phyloP scores from a whole-genome alignment of 108 stramenopile species.

The Epipyxis sp. region DNA sequence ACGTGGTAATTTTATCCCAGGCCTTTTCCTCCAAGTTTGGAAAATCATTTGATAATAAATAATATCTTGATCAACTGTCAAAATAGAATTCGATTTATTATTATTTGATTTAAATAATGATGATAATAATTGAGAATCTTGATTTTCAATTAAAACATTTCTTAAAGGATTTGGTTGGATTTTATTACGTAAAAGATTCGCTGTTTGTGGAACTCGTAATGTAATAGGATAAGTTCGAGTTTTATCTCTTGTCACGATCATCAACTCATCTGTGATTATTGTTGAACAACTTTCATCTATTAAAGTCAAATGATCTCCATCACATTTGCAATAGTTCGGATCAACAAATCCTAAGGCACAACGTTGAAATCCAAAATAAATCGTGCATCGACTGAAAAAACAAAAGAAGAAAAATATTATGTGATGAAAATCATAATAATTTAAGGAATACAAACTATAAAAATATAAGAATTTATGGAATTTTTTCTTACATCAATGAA shows the following conservation, averaged over 20 bases:
- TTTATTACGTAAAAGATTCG: neutral
- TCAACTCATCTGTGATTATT: neutral
- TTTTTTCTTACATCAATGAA: neutral
- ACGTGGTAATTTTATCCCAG: neutral
- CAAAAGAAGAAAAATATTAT: slow-evolving; percentile 4
- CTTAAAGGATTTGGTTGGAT: neutral
- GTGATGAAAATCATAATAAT: too few species aligned
- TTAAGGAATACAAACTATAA: neutral
- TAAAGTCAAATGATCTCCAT: too few species aligned
- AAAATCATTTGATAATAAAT: slow-evolving; percentile 21
- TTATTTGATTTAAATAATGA: neutral
- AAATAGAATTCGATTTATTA: neutral
- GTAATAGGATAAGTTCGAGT: slow-evolving; percentile 14
- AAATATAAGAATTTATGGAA: neutral
- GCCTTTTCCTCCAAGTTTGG: neutral
- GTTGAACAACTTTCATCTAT: too few species aligned
- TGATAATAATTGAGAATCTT: slow-evolving; percentile 5
- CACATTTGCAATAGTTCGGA: too few species aligned
- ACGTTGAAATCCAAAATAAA: slow-evolving; percentile 31
- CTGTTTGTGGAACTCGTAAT: neutral
- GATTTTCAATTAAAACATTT: slow-evolving; percentile 23
- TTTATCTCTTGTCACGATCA: slow-evolving; percentile 13
- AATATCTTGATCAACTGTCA: neutral
- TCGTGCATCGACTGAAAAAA: neutral
- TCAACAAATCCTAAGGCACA: slow-evolving; percentile 13